Conservation (phyloP, 495 filamentous ascomycete species). For the Tuber aestivum region DNA sequence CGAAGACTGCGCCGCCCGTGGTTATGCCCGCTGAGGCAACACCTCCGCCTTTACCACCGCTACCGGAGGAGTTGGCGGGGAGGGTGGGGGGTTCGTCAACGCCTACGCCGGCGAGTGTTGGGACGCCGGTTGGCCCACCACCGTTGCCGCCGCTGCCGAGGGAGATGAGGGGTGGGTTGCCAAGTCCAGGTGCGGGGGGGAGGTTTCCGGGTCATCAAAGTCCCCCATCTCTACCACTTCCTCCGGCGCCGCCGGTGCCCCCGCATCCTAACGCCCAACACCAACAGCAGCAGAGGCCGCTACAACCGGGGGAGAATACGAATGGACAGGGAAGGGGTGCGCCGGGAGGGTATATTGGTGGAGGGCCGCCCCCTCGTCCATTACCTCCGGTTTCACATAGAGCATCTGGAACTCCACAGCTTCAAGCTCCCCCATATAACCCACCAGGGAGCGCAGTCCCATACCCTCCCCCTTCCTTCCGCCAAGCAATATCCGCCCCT, state of each 20-base stretch:
- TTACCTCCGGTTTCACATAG: slow-evolving; percentile 22
- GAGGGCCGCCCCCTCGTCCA: slow-evolving; percentile 17
- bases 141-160: slow-evolving; percentile 46
- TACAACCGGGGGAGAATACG: slow-evolving; percentile 20
- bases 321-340: slow-evolving; percentile 18
- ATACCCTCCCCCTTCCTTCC: slow-evolving; percentile 16
- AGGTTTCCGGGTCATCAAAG: slow-evolving; percentile 18
- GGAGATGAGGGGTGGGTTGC: slow-evolving; percentile 23
- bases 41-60: slow-evolving; percentile 64
- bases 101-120: slow-evolving; percentile 20
- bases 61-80: slow-evolving; percentile 57
- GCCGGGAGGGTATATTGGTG: slow-evolving; percentile 21
- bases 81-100: slow-evolving; percentile 34
- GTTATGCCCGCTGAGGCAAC: slow-evolving; percentile 47
- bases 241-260: slow-evolving; percentile 33
- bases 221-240: slow-evolving; percentile 23
- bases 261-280: slow-evolving; percentile 26
- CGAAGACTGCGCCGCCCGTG: slow-evolving; percentile 55
- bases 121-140: slow-evolving; percentile 38
- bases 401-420: slow-evolving; percentile 19
- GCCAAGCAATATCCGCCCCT: slow-evolving; percentile 14
- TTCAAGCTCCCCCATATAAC: slow-evolving; percentile 21
- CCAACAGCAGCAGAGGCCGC: slow-evolving; percentile 13
- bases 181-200: slow-evolving; percentile 11
- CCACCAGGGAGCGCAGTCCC: background rate